phyloP scores from a whole-genome alignment of 805 yeast genomes.

The Yamadazyma insecticola region DNA sequence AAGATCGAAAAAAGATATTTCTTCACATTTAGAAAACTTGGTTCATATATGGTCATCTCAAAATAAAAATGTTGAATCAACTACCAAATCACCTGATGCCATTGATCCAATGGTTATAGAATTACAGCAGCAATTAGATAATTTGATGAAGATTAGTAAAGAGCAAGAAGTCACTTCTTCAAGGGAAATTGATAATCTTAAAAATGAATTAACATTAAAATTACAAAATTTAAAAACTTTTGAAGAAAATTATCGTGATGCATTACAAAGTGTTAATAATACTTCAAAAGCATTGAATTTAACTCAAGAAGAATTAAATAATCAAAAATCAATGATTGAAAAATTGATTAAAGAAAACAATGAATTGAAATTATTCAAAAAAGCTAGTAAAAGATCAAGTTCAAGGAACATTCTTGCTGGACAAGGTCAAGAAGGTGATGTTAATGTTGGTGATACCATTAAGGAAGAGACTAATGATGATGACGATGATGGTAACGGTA shows the following conservation, averaged over 20 bases:
- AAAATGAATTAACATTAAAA: constrained; percentile 28
- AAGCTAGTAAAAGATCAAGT: constrained; percentile 34
- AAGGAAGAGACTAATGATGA: constrained; percentile 16
- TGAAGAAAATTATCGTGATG: constrained; percentile 68
- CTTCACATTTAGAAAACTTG: constrained; percentile 31
- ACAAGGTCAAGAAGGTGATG: constrained; percentile 17
- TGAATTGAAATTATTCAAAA: constrained; percentile 54
- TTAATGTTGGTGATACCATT: constrained; percentile 14
- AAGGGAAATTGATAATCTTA: constrained; percentile 26
- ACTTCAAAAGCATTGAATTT: constrained; percentile 69
- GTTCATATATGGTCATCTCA: constrained; percentile 28
- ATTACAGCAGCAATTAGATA: constrained; percentile 55
- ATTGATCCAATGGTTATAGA: constrained; percentile 26
- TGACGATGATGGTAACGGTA: constrained; percentile 24
- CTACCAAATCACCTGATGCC: constrained; percentile 4
- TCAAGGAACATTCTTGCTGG: constrained; percentile 21
- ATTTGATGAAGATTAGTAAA: constrained; percentile 45
- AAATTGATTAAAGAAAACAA: constrained; percentile 62
- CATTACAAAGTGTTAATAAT: constrained; percentile 66
- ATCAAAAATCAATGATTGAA: constrained; percentile 52
- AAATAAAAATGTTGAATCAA: constrained; percentile 12
- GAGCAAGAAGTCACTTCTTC: constrained; percentile 34
- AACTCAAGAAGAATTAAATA: constrained; percentile 67
- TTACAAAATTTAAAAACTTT: constrained; percentile 27
- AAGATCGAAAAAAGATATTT: constrained; percentile 24